phyloP scores from a whole-genome alignment of 1,139 yeast species.

The Blastobotrys arbuscula region DNA sequence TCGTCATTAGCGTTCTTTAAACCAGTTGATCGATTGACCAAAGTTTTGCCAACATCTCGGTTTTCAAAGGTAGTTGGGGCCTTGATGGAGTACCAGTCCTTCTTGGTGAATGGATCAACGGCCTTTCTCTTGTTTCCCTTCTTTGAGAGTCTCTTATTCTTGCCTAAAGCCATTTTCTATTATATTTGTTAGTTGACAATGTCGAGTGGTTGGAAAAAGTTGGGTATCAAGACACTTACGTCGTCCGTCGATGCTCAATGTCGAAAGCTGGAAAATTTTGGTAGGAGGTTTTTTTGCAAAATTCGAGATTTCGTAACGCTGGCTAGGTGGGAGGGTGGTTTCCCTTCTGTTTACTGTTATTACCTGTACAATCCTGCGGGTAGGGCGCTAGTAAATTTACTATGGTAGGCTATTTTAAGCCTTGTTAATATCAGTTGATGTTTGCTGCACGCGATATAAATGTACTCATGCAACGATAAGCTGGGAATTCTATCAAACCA shows the following conservation, averaged over 20 bases:
- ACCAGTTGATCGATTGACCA: slow-evolving; percentile 92
- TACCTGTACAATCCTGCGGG: no score
- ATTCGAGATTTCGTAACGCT: no score
- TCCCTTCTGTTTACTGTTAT: no score
- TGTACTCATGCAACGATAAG: no score
- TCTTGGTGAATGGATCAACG: slow-evolving; percentile 92
- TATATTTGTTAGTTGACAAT: neutral
- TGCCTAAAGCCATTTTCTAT: slow-evolving; percentile 79
- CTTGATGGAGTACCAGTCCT: slow-evolving; percentile 87
- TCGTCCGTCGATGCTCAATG: neutral
- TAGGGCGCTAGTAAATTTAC: no score
- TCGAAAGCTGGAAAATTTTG: slow-evolving; percentile 1
- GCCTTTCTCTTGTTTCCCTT: slow-evolving; percentile 94
- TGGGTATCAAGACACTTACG: neutral
- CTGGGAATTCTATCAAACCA: no score
- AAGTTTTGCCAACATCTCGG: slow-evolving; percentile 92
- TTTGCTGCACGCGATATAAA: no score
- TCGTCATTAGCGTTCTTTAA: slow-evolving; percentile 87
- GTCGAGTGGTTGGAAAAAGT: slow-evolving; percentile 4
- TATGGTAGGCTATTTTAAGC: no score
- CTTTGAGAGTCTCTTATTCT: slow-evolving; percentile 93
- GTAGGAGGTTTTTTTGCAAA: neutral
- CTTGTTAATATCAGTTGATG: no score
- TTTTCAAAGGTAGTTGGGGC: slow-evolving; percentile 93
- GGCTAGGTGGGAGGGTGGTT: no score